A percentile compares a stretch with the other conserved stretches of the same genome.
Evolutionary conservation across 768 basidiomycete species (phyloP).

Genomic region (Tylopilus balloui): DNA sequence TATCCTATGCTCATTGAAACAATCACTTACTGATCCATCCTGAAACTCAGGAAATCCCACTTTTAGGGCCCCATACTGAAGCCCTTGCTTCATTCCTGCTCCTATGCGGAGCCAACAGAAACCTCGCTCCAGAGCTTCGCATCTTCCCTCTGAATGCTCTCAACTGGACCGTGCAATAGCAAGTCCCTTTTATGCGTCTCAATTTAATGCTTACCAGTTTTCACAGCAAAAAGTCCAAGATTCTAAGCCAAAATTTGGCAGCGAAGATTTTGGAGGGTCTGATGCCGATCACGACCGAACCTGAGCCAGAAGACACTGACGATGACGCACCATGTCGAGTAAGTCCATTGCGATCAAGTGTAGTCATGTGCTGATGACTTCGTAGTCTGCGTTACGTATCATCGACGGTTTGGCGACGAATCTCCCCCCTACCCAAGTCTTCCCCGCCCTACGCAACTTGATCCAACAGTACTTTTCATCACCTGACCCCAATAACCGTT

Average conservation of each 20-base stretch:
- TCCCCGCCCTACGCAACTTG: slow-evolving; percentile 81
- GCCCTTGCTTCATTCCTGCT: slow-evolving; percentile 88
- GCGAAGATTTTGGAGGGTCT: slow-evolving; percentile 83
- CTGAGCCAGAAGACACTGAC: slow-evolving; percentile 89
- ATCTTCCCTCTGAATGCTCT: slow-evolving; percentile 89
- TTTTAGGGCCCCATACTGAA: slow-evolving; percentile 83
- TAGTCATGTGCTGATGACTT: slow-evolving; percentile 6
- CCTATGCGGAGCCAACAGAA: slow-evolving; percentile 71
- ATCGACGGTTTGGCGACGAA: slow-evolving; percentile 90
- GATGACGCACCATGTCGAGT: slow-evolving; percentile 92
- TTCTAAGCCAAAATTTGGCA: slow-evolving; percentile 82
- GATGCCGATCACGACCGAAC: slow-evolving; percentile 91
- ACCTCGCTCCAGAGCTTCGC: slow-evolving; percentile 74
- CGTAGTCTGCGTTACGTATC: slow-evolving; percentile 85
- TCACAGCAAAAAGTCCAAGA: slow-evolving; percentile 89
- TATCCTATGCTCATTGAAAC: not conserved
- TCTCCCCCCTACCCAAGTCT: slow-evolving; percentile 92
- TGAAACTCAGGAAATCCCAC: slow-evolving; percentile 75
- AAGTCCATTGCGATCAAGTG: slow-evolving; percentile 26
- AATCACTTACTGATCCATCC: slow-evolving; percentile 3
- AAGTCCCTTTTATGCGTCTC: slow-evolving; percentile 25
- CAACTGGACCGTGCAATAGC: slow-evolving; percentile 97
- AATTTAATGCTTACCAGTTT: not conserved
- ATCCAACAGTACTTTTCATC: slow-evolving; percentile 85
- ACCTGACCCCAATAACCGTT: slow-evolving; percentile 70